Evolutionary conservation across 2,329 filamentous ascomycete genomes (phyloP), one percentile per base, ranked within the genome.

Genomic region (Escovopsis sp.): DNA sequence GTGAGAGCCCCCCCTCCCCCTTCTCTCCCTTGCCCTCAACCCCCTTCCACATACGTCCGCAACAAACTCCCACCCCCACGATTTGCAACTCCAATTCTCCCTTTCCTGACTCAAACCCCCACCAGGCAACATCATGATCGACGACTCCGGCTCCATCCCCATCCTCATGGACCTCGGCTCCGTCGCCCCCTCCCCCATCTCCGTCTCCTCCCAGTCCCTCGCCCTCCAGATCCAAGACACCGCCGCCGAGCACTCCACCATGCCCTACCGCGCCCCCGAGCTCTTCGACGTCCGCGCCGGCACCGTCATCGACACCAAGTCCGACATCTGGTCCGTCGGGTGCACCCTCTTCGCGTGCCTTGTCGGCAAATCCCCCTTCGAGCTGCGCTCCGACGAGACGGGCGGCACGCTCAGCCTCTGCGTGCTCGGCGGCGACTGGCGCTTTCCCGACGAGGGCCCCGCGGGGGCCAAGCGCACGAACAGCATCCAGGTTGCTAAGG

Each of bases 111-210:
- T 19, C 27, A 5, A 8, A 25, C n/a, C 13, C 21, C 12, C 15
- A 11, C 1, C 39, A 75, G 72, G 86, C 39, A 98, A 98, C 61
- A 93, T 98, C 53, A 98, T 98, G 90, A 94, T 98, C 46, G 80
- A 83, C 45, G 88, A 96, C 54, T 76, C 85, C 48, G 90, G 90
- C 46, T 72, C 76, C 40, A 78, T 77, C 21, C 88, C 90, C 3
- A 90, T 98, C 48, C 72, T 98, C 26, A 98, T 98, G 90, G 90
- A 98, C 54, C 76, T 98, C 17, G 90, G 90, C 43, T 94, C 86
- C 38, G 68, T 98, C 38, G 80, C 85, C 28, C 81, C 81, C 14
- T 86, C 84, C 2, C 90, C 90, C 2, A 83, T 85, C 38, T 74
- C 83, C 18, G 88, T 96, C 46, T 93, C 88, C 4, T 90, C 83